Evolutionary conservation across 2,329 filamentous ascomycete genomes (phyloP).

Genomic region (Lecanicillium sp.): DNA sequence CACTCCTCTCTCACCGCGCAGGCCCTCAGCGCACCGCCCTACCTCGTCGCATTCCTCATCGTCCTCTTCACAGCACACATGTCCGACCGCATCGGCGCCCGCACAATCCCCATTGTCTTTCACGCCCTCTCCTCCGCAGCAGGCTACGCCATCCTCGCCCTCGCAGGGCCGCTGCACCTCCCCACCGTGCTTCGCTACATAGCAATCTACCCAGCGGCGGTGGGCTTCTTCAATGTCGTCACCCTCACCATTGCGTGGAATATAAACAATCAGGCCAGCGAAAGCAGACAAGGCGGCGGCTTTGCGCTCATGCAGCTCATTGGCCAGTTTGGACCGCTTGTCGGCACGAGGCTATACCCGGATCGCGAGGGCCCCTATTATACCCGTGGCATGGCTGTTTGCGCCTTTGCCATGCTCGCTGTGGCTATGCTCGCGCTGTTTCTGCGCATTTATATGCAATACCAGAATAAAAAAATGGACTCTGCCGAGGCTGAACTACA

Average conservation of each 20-base stretch:
- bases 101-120: slow-evolving; percentile 58
- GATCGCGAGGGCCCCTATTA: slow-evolving; percentile 52
- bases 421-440: slow-evolving; percentile 48
- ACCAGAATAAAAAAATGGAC: slow-evolving; percentile 41
- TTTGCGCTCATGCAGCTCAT: slow-evolving; percentile 76
- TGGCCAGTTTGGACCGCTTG: slow-evolving; percentile 68
- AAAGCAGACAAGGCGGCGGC: slow-evolving; percentile 62
- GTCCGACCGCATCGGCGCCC: slow-evolving; percentile 58
- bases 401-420: slow-evolving; percentile 52
- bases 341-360: slow-evolving; percentile 61
- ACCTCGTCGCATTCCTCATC: slow-evolving; percentile 63
- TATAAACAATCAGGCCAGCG: slow-evolving; percentile 72
- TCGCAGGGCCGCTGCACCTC: slow-evolving; percentile 40
- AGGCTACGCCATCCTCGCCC: slow-evolving; percentile 53
- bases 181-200: slow-evolving; percentile 53
- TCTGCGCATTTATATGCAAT: slow-evolving; percentile 44
- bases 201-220: slow-evolving; percentile 68
- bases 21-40: slow-evolving; percentile 73
- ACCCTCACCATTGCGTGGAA: slow-evolving; percentile 83
- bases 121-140: slow-evolving; percentile 58
- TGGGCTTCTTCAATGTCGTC: slow-evolving; percentile 78
- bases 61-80: slow-evolving; percentile 65
- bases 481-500: slow-evolving; percentile 17
- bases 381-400: slow-evolving; percentile 52
- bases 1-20: slow-evolving; percentile 61